Evolutionary conservation across 2,329 filamentous ascomycete genomes (phyloP).

Genomic region (Lachnellula hyalina): DNA sequence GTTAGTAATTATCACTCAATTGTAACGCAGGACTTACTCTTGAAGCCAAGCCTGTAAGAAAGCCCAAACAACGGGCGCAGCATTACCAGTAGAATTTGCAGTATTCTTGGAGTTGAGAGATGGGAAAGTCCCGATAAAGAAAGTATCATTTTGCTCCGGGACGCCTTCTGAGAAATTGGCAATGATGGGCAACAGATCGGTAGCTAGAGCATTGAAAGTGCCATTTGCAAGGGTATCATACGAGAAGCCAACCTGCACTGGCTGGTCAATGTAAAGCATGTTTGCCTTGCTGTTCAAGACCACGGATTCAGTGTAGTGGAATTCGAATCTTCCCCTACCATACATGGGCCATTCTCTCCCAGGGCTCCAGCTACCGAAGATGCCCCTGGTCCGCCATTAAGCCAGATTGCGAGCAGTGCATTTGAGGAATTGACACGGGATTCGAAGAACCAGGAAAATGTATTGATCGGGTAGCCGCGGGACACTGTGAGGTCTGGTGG

Average conservation of each 20-base stretch:
- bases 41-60: neutral
- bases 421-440: constrained; percentile 39
- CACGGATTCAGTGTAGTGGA: constrained; percentile 45
- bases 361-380: constrained; percentile 58
- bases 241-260: constrained; percentile 60
- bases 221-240: constrained; percentile 21
- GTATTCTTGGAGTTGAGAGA: constrained; percentile 29
- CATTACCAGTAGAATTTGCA: constrained; percentile 36
- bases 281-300: constrained; percentile 56
- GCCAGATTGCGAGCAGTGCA: constrained; percentile 51
- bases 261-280: constrained; percentile 50
- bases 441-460: constrained; percentile 40
- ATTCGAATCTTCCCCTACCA: constrained; percentile 34
- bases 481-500: neutral
- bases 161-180: constrained; percentile 30
- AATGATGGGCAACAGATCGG: constrained; percentile 21
- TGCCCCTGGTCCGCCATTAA: constrained; percentile 59
- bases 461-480: constrained; percentile 13
- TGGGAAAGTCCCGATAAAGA: constrained; percentile 48
- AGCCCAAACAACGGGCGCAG: constrained; percentile 2
- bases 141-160: constrained; percentile 45
- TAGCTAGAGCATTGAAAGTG: constrained; percentile 6
- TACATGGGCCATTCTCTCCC: constrained; percentile 47
- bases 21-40: neutral
- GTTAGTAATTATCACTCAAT: constrained; percentile 30